A percentile compares a stretch with the other conserved stretches of the same genome.
These are phyloP conservation scores for Primulina huaijiensis DNA, from an alignment of 257 asterid genomes.

Conservation along the genomic window DNA sequence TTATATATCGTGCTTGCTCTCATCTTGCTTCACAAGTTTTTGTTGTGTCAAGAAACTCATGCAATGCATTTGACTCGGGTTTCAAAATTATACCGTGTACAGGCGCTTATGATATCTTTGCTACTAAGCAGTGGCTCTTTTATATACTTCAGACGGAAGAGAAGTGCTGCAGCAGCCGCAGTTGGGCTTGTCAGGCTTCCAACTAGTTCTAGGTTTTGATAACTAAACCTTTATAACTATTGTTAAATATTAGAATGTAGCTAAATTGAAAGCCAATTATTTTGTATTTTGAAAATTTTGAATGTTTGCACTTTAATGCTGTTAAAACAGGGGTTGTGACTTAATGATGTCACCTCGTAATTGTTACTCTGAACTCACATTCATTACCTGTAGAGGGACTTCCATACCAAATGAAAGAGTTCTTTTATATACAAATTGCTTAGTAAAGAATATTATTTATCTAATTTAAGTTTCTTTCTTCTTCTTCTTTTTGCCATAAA, in stretches of 20 bases:
- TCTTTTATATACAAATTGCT: too few relatives aligned
- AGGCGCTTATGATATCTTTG: slow-evolving; percentile 68
- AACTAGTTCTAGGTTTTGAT: slow-evolving; percentile 62
- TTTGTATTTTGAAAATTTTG: background rate
- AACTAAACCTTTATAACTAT: background rate
- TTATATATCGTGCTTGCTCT: background rate
- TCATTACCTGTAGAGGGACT: background rate
- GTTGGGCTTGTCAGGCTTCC: slow-evolving; percentile 54
- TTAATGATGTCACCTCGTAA: background rate
- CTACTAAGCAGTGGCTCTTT: slow-evolving; percentile 75
- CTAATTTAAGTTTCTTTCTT: too few relatives aligned
- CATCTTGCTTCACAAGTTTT: background rate
- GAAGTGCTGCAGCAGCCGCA: slow-evolving; percentile 39
- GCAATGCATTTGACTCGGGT: slow-evolving; percentile 9
- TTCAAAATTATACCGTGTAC: slow-evolving; percentile 10
- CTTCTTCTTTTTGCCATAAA: too few relatives aligned
- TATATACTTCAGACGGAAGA: slow-evolving; percentile 61
- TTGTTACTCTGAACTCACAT: background rate
- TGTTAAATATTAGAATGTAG: background rate
- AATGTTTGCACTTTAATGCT: background rate
- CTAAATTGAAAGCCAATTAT: background rate
- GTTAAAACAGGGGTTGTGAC: background rate
- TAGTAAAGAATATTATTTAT: too few relatives aligned
- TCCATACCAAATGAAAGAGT: background rate
- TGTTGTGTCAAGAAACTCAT: background rate